A percentile compares a stretch with the other conserved stretches of the same genome.
Conservation (phyloP, 192 early-diverging fungal species). For the Endogone sp. region DNA sequence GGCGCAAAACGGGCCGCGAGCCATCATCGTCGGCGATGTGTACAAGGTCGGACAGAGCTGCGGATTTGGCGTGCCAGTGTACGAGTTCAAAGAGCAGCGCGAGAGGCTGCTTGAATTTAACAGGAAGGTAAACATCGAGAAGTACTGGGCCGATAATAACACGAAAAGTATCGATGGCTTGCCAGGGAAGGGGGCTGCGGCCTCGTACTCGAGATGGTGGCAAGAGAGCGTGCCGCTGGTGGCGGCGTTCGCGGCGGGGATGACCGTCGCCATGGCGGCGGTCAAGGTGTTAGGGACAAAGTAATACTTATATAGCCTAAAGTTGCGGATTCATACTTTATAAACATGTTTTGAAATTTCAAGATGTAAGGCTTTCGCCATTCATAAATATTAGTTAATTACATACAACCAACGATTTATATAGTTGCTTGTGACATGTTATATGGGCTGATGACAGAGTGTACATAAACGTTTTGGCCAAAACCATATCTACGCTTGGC, state of each 20-base stretch:
- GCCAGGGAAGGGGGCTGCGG: conserved; percentile 16
- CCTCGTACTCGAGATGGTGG: background rate
- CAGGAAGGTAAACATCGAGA: conserved; percentile 18
- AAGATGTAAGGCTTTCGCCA: background rate
- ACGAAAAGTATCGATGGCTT: conserved; percentile 54
- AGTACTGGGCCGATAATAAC: conserved; percentile 41
- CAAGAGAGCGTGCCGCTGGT: background rate
- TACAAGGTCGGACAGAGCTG: conserved; percentile 53
- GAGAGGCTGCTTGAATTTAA: conserved; percentile 37
- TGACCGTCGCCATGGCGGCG: background rate
- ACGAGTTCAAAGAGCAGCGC: conserved; percentile 49
- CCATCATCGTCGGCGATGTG: conserved; percentile 51
- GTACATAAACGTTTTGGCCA: too few relatives aligned
- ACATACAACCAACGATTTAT: too few relatives aligned
- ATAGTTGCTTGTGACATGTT: too few relatives aligned
- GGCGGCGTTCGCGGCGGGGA: background rate
- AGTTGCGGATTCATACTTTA: too few relatives aligned
- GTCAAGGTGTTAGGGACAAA: background rate
- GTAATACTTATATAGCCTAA: background rate
- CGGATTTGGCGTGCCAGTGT: conserved; percentile 58
- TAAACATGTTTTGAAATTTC: too few relatives aligned
- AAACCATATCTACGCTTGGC: too few relatives aligned
- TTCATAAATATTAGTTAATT: too few relatives aligned
- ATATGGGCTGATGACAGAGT: too few relatives aligned
- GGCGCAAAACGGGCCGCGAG: conserved; percentile 39